phyloP scores from a whole-genome alignment of 176 grass and related monocot species.

The Oryza australiensis region DNA sequence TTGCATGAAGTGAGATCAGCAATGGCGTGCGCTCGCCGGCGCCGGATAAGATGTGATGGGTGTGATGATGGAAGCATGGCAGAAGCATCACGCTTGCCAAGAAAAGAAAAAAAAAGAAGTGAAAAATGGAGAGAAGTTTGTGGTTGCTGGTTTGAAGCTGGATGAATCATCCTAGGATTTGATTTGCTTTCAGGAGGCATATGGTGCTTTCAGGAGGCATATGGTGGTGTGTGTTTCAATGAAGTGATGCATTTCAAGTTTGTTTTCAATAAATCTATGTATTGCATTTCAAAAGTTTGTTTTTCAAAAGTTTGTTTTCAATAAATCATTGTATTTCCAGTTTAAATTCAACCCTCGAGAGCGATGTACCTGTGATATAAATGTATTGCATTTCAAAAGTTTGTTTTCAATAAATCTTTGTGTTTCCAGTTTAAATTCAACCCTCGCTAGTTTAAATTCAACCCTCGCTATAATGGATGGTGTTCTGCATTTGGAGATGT shows the following conservation, averaged over 20 bases:
- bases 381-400: too few species aligned
- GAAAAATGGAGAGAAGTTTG: neutral
- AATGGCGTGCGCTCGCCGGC: neutral
- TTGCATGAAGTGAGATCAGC: neutral
- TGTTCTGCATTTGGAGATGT: neutral
- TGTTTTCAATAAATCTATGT: neutral
- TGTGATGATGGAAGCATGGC: neutral
- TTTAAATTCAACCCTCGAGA: neutral
- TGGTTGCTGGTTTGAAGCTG: neutral
- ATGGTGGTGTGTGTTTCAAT: neutral
- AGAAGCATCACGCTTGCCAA: too few species aligned
- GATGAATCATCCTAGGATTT: neutral
- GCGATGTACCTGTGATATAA: neutral
- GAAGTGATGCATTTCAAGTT: neutral
- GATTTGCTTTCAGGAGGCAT: neutral
- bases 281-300: neutral
- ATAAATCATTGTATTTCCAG: neutral
- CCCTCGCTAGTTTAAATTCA: too few species aligned
- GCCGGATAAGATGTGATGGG: neutral
- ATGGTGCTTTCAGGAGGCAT: neutral
- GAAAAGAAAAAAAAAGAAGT: too few species aligned
- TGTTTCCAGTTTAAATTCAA: neutral
- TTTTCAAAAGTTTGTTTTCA: neutral
- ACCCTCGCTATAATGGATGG: too few species aligned
- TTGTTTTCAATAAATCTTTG: neutral